Evolutionary conservation across 257 asterid genomes (phyloP).

Genomic region (Gardenia jasminoides): DNA sequence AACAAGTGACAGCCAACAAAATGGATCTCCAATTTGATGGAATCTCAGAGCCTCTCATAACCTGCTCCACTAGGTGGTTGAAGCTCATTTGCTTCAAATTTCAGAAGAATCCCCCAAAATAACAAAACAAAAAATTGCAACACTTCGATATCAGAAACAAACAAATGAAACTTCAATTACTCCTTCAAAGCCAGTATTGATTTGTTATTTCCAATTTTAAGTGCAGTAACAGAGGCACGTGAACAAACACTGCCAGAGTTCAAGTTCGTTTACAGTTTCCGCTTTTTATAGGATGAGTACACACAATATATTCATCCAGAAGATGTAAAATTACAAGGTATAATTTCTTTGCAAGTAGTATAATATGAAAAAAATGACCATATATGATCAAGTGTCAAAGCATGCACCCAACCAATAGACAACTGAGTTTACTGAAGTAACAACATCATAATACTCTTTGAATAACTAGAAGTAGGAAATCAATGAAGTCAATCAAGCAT

Average conservation of each 20-base stretch:
- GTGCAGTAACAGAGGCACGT: background rate
- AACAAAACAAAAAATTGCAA: background rate
- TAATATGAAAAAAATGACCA: background rate
- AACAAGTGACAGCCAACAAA: background rate
- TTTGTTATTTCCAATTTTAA: background rate
- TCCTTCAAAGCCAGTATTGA: background rate
- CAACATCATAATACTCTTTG: background rate
- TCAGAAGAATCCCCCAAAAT: too few relatives aligned
- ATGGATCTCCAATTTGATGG: background rate
- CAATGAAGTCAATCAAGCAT: background rate
- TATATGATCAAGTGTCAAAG: background rate
- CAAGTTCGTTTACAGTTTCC: background rate
- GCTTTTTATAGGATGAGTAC: background rate
- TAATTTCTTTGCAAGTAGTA: background rate
- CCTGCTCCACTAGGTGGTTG: background rate
- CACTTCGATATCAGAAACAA: background rate
- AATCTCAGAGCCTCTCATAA: background rate
- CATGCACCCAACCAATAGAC: background rate
- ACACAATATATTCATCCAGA: background rate
- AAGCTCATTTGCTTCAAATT: too few relatives aligned
- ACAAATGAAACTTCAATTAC: background rate
- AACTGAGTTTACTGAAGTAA: background rate
- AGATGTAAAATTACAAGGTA: constrained; percentile 2
- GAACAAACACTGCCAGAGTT: background rate
- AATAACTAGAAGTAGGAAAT: background rate